phyloP scores from a whole-genome alignment of 345 rosid genomes.

The Clarkia xantiana region DNA sequence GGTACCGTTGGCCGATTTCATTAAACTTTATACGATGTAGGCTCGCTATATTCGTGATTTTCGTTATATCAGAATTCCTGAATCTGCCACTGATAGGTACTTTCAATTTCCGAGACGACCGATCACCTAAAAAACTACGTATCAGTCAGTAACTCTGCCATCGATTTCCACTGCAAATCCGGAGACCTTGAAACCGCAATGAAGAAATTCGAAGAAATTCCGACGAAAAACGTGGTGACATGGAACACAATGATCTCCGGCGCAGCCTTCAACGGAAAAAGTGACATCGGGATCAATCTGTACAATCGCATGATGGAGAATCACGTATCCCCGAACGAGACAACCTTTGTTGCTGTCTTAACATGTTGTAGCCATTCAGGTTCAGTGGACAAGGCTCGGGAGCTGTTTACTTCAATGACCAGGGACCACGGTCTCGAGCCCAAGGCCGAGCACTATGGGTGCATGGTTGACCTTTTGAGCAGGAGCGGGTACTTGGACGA shows the following conservation, averaged over 20 bases:
- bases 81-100: not conserved
- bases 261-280: constrained; percentile 11
- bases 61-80: too few species aligned
- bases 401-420: constrained; percentile 10
- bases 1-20: not conserved
- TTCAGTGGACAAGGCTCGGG: constrained; percentile 8
- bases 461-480: constrained; percentile 12
- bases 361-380: constrained; percentile 13
- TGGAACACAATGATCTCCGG: constrained; percentile 9
- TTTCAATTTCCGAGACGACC: constrained; percentile 4
- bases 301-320: constrained; percentile 9
- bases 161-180: constrained; percentile 12
- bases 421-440: constrained; percentile 5
- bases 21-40: too few species aligned
- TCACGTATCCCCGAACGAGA: constrained; percentile 5
- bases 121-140: constrained; percentile 3
- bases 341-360: constrained; percentile 9
- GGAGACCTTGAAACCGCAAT: constrained; percentile 11
- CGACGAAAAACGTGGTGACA: constrained; percentile 5
- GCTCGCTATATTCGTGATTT: too few species aligned
- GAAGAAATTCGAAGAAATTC: constrained; percentile 4
- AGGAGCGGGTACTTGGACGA: constrained; percentile 10
- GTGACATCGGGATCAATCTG: constrained; percentile 6
- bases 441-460: constrained; percentile 11
- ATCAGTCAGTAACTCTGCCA: constrained; percentile 4